Percentiles rank a stretch among this genome's conserved stretches.
Evolutionary conservation across 345 rosid genomes (phyloP).

Genomic region (Populus euphratica): DNA sequence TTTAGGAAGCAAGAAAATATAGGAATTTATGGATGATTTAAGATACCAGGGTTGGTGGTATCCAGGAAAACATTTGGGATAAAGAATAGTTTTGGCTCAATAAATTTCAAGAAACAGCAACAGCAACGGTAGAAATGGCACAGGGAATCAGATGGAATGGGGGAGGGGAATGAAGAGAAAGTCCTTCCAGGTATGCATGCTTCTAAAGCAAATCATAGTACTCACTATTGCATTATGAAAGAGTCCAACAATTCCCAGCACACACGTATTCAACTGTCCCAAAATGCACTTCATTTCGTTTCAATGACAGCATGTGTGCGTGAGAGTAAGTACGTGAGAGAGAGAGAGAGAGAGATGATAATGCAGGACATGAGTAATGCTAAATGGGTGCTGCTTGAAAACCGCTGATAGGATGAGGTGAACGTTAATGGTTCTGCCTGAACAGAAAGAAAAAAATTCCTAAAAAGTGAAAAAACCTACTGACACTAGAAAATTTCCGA

Average conservation of each 20-base stretch:
- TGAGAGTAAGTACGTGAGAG: too few relatives aligned
- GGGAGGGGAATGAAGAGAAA: neutral
- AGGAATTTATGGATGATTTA: neutral
- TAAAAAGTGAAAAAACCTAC: too few relatives aligned
- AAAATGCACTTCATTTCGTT: too few relatives aligned
- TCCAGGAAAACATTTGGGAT: neutral
- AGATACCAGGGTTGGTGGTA: neutral
- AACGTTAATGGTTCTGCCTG: neutral
- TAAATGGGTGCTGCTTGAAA: neutral
- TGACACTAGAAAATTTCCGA: neutral
- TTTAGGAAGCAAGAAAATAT: neutral
- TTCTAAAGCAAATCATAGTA: neutral
- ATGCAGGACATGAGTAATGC: too few relatives aligned
- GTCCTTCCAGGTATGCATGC: neutral
- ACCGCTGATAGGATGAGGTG: neutral
- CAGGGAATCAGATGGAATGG: neutral
- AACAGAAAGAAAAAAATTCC: too few relatives aligned
- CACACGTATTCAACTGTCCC: too few relatives aligned
- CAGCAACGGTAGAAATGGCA: neutral
- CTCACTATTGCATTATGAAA: neutral
- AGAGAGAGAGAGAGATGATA: too few relatives aligned
- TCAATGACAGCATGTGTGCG: too few relatives aligned
- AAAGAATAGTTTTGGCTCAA: too few relatives aligned
- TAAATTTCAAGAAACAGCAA: too few relatives aligned
- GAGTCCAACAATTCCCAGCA: too few relatives aligned